Evolutionary conservation across 768 basidiomycete species (phyloP).

Genomic region (Leccinum arenicola): DNA sequence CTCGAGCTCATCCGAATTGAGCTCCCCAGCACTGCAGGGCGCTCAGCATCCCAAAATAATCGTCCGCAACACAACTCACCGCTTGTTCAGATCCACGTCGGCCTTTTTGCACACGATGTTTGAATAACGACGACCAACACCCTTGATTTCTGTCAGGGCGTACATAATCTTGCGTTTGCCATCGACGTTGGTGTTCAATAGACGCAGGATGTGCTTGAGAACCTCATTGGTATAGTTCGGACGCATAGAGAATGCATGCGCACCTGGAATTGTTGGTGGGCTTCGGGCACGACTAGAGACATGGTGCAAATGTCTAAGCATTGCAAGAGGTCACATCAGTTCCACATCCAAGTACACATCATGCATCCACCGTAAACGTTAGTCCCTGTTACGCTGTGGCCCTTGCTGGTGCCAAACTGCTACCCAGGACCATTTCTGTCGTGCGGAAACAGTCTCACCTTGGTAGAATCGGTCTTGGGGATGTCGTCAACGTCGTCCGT

Average conservation of each 20-base stretch:
- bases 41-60: slow-evolving; percentile 6
- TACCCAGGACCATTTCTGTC: neutral
- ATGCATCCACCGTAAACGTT: slow-evolving; percentile 22
- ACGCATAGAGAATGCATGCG: slow-evolving; percentile 12
- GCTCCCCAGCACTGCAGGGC: slow-evolving; percentile 82
- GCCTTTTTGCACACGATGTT: slow-evolving; percentile 99
- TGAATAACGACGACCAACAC: slow-evolving; percentile 98
- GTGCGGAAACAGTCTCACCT: slow-evolving; percentile 24
- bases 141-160: slow-evolving; percentile 99
- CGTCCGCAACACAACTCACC: slow-evolving; percentile 52
- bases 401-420: neutral
- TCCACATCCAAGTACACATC: slow-evolving; percentile 4
- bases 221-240: slow-evolving; percentile 2
- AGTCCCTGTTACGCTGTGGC: neutral
- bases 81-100: slow-evolving; percentile 97
- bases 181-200: slow-evolving; percentile 99
- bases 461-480: slow-evolving; percentile 17
- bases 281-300: slow-evolving; percentile 97
- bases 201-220: slow-evolving; percentile 93
- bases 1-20: slow-evolving; percentile 99
- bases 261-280: slow-evolving; percentile 95
- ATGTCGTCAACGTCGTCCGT: slow-evolving; percentile 16
- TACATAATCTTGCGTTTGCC: slow-evolving; percentile 99
- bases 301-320: slow-evolving; percentile 42
- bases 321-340: slow-evolving; percentile 12